These are phyloP conservation scores for Trichosporon coremiiforme DNA, from an alignment of 1,284 basidiomycete genomes.

Conservation along the genomic window DNA sequence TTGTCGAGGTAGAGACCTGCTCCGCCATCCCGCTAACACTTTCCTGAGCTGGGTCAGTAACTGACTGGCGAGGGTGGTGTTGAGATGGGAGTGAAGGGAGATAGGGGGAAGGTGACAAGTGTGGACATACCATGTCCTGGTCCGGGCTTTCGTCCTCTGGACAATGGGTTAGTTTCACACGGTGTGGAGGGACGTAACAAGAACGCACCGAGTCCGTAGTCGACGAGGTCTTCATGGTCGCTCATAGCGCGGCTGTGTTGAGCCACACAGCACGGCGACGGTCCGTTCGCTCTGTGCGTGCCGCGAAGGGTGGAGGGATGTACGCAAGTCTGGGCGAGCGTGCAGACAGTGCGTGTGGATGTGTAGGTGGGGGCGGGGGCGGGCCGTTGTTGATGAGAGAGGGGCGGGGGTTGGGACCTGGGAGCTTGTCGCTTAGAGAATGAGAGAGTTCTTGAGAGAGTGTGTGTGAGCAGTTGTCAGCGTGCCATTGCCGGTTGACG, in stretches of 20 bases:
- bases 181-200: neutral
- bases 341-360: neutral
- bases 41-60: conserved; percentile 17
- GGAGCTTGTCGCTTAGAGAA: neutral
- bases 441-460: neutral
- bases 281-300: conserved; percentile 7
- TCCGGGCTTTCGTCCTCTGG: conserved; percentile 27
- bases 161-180: conserved; percentile 14
- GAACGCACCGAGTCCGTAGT: conserved; percentile 27
- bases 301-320: neutral
- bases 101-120: neutral
- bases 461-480: neutral
- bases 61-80: neutral
- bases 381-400: neutral
- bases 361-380: neutral
- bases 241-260: conserved; percentile 18
- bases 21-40: conserved; percentile 25
- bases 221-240: conserved; percentile 29
- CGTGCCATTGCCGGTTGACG: conserved; percentile 15
- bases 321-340: neutral
- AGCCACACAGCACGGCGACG: conserved; percentile 17
- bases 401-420: neutral
- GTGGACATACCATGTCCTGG: conserved; percentile 29
- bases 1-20: conserved; percentile 17
- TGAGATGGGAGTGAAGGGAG: neutral